Base-by-base conservation (phyloP, 2,329 filamentous ascomycete genomes). In the Scedosporium dehoogii region DNA sequence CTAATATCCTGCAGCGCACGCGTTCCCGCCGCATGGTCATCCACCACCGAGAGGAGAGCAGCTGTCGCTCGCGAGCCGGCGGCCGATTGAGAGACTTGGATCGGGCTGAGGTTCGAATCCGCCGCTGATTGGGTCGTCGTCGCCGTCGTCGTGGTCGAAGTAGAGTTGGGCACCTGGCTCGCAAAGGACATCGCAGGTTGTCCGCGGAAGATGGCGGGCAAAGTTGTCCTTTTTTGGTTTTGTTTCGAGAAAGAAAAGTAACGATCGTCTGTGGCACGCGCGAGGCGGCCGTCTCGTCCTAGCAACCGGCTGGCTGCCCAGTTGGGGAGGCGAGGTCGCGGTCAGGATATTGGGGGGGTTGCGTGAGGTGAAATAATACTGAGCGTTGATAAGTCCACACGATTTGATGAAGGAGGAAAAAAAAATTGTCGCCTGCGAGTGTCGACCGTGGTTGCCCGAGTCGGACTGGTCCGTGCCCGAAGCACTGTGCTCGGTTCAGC, bases 11-110 rank as follows among this genome's bases (percentile, higher is more conserved):
- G 66, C 65, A 72, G 67, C 41, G 65, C 63, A 59, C 67, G 64
- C 64, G 69, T 67, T 63, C 66, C 69, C 63, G 64, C 68, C 64
- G 66, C 69, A 68, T 70, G 66, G 70, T 73, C 72, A 73, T 74
- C 70, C 68, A 74, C 70, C 68, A 74, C 70, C 62, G 69, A 69
- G 64, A 72, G 66, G 60, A 29, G 59, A 25, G 70, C 68, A 59
- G 70, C 68, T 62, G 71, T 68, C 60, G 73, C 67, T 60, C 70
- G 67, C 68, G 67, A 66, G 66, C 65, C 64, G 67, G 67, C 64
- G 62, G 59, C 62, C 59, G 63, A 29, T 10, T n/a, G 25, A 16
- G 55, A 58, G 55, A 38, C 33, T 16, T 16, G 33, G 23, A 27
- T 58, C 42, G 48, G 25, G 27, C 29, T 44, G 16, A 51, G 44